phyloP scores from a whole-genome alignment of 495 filamentous ascomycete species.

The Cladorrhinum samala region DNA sequence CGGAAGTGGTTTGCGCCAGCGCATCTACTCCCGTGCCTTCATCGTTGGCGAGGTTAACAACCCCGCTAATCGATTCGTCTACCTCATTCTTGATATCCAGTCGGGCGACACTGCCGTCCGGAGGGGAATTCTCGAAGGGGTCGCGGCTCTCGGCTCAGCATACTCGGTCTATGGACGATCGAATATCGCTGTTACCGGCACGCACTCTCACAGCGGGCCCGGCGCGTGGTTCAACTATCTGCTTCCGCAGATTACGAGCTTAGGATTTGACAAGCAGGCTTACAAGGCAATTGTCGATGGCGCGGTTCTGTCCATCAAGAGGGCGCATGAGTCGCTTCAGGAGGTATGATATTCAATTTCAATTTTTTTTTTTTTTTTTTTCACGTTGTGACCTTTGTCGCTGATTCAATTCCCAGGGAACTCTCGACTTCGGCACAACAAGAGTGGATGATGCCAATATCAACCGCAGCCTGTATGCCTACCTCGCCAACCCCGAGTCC shows the following conservation, averaged over 20 bases:
- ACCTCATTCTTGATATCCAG: conserved; percentile 75
- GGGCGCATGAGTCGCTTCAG: conserved; percentile 71
- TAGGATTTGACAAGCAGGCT: conserved; percentile 78
- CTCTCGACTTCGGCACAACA: conserved; percentile 41
- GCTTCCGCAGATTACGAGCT: conserved; percentile 83
- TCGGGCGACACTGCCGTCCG: conserved; percentile 86
- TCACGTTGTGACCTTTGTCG: not conserved
- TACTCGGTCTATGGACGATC: conserved; percentile 59
- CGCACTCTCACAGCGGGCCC: conserved; percentile 87
- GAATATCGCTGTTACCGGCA: conserved; percentile 87
- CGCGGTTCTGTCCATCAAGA: conserved; percentile 70
- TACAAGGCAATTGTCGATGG: conserved; percentile 91
- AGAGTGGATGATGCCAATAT: conserved; percentile 64
- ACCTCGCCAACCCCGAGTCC: conserved; percentile 76
- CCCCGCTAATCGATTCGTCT: conserved; percentile 72
- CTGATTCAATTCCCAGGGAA: conserved; percentile 28
- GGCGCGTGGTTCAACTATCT: conserved; percentile 97
- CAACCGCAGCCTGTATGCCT: conserved; percentile 82
- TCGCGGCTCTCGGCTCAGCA: conserved; percentile 50
- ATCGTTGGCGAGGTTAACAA: conserved; percentile 71
- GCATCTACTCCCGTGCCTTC: conserved; percentile 84
- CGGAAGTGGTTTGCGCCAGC: conserved; percentile 76
- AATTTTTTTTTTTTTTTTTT: not conserved
- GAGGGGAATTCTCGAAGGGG: conserved; percentile 71
- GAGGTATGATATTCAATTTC: too few species aligned